Base-by-base conservation (phyloP, 768 basidiomycete genomes). In the Hemileccinum impolitum region DNA sequence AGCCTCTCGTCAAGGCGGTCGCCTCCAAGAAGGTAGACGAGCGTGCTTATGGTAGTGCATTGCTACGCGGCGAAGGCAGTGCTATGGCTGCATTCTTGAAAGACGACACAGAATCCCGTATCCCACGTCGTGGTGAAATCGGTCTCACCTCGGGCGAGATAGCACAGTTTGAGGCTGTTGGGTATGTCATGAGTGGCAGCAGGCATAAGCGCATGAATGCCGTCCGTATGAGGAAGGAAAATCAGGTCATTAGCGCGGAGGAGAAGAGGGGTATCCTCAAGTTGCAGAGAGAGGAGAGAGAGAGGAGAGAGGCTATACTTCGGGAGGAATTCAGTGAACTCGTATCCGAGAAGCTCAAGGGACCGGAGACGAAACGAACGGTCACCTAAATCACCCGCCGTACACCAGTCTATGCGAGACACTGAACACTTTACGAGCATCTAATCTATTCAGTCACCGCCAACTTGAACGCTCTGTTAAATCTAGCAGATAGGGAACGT, bases 121-220 rank as follows among this genome's bases (percentile, higher is more conserved):
- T 98, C 61, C 96, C 96, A 1, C 91, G 96, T 55, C 90, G 96
- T 77, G 96, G 96, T 71, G 96, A 99, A 72, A 98, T 99, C 58
- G 96, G 96, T 48, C 73, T 99, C 56, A 85, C 87, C 10, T 84
- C 91, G 12, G 83, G 84, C 26, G 81, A 91, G 66, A 99, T 99
- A 56, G 93, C 86, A 6, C 66, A 79, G 63, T 97, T 79, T 70
- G 96, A 99, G 73, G 62, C 75, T 19, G 88, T 87, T 8, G 96
- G 96, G 15, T 99, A 96, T 68, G 96, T 99, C 40, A 99, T 98
- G 96, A 93, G 89, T 58, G 96, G 95, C 39, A 89, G 84, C 60
- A 75, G 95, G 53, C 94, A 99, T 69, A 80, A 89, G 55, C 79
- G 93, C 68, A 99, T 99, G 96, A 99, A 98, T 58, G 95, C 96